These are phyloP conservation scores for Candida multigemmis DNA, from an alignment of 805 yeast species.

Conservation along the genomic window DNA sequence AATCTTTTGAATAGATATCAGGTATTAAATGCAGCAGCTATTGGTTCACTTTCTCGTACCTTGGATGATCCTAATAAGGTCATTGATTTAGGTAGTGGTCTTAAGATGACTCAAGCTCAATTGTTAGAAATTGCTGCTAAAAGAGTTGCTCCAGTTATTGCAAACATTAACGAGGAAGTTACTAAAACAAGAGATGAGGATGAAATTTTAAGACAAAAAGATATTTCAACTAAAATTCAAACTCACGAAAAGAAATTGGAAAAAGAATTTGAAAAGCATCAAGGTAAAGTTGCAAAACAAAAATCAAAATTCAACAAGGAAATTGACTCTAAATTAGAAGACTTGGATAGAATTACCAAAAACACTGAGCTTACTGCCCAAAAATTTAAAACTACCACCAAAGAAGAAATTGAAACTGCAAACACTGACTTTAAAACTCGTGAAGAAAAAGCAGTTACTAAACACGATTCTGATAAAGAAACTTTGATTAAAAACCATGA, in stretches of 20 bases:
- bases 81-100: constrained; percentile 45
- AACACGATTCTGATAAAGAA: constrained; percentile 37
- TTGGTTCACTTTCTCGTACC: constrained; percentile 32
- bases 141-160: constrained; percentile 47
- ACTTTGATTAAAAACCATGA: constrained; percentile 33
- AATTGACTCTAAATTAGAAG: constrained; percentile 20
- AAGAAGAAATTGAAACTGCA: constrained; percentile 35
- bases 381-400: constrained; percentile 31
- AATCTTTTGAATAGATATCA: constrained; percentile 37
- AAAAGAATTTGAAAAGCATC: constrained; percentile 26
- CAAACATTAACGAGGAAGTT: constrained; percentile 42
- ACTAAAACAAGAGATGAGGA: constrained; percentile 34
- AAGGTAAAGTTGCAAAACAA: constrained; percentile 27
- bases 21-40: constrained; percentile 41
- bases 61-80: constrained; percentile 42
- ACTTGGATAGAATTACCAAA: constrained; percentile 11
- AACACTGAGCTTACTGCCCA: constrained; percentile 24
- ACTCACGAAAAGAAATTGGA: constrained; percentile 26
- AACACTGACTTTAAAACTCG: constrained; percentile 34
- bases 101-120: constrained; percentile 45
- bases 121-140: constrained; percentile 46
- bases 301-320: constrained; percentile 33
- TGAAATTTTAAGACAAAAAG: constrained; percentile 29
- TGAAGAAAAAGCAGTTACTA: constrained; percentile 37
- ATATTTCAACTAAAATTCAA: constrained; percentile 24